Evolutionary conservation across 345 rosid genomes (phyloP), one percentile per base, ranked within the genome.

Genomic region (Ceriops tagal): DNA sequence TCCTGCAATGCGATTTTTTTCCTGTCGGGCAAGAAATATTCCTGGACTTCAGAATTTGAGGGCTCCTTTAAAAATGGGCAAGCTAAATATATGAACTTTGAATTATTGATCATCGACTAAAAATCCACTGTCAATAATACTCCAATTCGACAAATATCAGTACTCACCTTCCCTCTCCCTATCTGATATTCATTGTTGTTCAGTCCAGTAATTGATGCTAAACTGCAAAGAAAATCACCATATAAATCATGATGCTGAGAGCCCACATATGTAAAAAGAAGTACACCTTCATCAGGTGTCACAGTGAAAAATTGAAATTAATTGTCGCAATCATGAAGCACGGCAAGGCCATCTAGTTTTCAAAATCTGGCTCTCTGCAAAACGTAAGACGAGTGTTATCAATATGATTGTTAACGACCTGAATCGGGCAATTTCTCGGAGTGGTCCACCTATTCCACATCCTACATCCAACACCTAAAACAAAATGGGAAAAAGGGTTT

Each of bases 391-490:
- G 15, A 2, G 16, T 53, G 19, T 53, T 21, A 39, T 10, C 49
- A 43, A 43, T 43, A 43, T 9, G 49, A 13, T 43, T 15, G 49
- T 61, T 55, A 67, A 71, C 60, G 57, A 89, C 98, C 97, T 92
- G 85, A 93, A 91, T 57, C 82, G 83, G 53, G 96, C 85, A 75
- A 90, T 89, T 85, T 89, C 98, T 74, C 98, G 91, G 11, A 93
- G 83, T 9, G 98, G 97, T 66, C 97, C 98, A 75, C 96, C 98
- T 71, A 93, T 89, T 73, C 98, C 98, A 70, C 98, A 93, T 65
- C 98, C 98, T 5, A 93, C 96, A 75, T 93, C 98, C 77, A 93
- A 77, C 60, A 93, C 97, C 97, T 91, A 53, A 55, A 31, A 28
- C 27, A 35, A 67, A 56, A 71, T 43, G 56, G 18, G 56, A 64